A percentile compares a stretch with the other conserved stretches of the same genome.
These are phyloP conservation scores for Nitzschia sp. DNA, from an alignment of 108 stramenopile genomes.

Conservation along the genomic window DNA sequence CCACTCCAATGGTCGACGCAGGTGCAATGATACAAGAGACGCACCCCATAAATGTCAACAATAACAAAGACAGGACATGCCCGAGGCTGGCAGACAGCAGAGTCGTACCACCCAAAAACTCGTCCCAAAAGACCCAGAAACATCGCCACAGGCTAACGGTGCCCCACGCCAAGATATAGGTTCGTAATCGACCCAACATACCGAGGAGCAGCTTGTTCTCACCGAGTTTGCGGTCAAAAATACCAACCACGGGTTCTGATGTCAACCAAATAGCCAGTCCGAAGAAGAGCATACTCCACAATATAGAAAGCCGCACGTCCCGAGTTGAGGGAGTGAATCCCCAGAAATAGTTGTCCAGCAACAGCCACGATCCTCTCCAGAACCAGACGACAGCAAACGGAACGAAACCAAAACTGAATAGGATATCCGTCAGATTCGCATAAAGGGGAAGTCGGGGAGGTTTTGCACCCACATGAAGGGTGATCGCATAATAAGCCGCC, in stretches of 20 bases:
- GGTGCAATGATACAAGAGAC: conserved; percentile 33
- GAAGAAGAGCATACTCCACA: conserved; percentile 17
- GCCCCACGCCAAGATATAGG: conserved; percentile 26
- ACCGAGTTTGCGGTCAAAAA: not conserved
- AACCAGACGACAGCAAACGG: conserved; percentile 32
- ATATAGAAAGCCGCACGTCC: conserved; percentile 28
- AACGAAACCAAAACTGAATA: conserved; percentile 24
- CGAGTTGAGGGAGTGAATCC: conserved; percentile 16
- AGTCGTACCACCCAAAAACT: conserved; percentile 21
- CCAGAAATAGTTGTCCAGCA: conserved; percentile 34
- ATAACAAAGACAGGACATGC: conserved; percentile 19
- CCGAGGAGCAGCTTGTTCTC: not conserved
- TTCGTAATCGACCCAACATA: conserved; percentile 24
- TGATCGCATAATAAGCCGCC: conserved; percentile 14
- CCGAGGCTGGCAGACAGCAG: conserved; percentile 11
- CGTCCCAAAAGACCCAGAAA: conserved; percentile 40
- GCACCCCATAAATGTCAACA: conserved; percentile 27
- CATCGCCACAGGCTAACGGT: conserved; percentile 32
- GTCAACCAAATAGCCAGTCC: not conserved
- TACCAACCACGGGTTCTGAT: conserved; percentile 16
- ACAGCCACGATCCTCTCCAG: conserved; percentile 31
- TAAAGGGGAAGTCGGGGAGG: not conserved
- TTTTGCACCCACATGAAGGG: conserved; percentile 5
- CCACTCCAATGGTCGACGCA: conserved; percentile 34
- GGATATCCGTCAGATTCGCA: conserved; percentile 5